Evolutionary conservation across 192 early-diverging fungal species (phyloP), one percentile per base, ranked within the genome.

Genomic region (Podila clonocystis): DNA sequence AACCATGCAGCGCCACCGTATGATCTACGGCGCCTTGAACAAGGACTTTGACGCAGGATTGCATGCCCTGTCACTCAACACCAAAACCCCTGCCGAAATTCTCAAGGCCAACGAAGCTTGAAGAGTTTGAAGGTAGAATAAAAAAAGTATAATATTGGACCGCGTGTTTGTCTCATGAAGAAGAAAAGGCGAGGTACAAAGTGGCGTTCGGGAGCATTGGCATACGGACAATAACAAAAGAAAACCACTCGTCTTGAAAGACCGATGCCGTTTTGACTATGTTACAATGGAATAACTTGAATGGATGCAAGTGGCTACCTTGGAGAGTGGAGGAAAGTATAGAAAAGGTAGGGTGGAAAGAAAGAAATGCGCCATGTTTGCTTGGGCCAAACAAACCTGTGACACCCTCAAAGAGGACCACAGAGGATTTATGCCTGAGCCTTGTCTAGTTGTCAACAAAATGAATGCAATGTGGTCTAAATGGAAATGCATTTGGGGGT

Each of bases 21-120:
- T 86, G 28, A 88, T 97, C 13, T 95, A 95, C 71, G 64, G 67
- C 12, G 70, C 95, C n/a, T 70, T 96, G 59, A 87, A 72, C 50
- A 87, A 91, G 28, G 94, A 97, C 68, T 83, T 96, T 72, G 87
- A 90, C 12, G 85, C 86, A 34, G 91, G 94, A 8, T 74, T 97
- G 9, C 96, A 97, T 67, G 95, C 96, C 5, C 78, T 97, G 50
- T 83, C 89, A 4, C 82, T 97, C 41, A 91, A 88, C 20, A 94
- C 94, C 9, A 95, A 93, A 84, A 95, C 95, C 1, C 89, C 88
- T 2, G 79, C 77, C 12, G 94, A 96, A 65, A 66, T 85, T 22
- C 76, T 71, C n/a, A 86, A 82, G 72, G 38, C 57, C 6, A 28
- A 57, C 9, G 58, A 70, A 57, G 63, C 57, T 13, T 66, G 6